Evolutionary conservation across 2,329 filamentous ascomycete species (phyloP).

Genomic region (Exophiala spinifera): DNA sequence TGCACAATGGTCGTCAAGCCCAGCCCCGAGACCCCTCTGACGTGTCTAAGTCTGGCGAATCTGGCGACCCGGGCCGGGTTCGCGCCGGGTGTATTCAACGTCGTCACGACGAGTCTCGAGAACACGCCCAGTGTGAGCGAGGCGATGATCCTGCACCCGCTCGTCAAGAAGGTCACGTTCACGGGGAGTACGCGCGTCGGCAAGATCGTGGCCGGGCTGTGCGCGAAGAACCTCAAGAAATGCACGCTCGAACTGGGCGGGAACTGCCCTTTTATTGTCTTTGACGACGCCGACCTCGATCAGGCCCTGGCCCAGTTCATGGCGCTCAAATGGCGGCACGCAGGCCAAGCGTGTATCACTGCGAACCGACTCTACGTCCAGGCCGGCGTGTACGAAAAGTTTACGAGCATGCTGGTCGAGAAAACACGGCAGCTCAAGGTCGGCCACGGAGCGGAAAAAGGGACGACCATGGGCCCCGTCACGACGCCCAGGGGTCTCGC

Average conservation of each 20-base stretch:
- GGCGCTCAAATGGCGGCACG: slow-evolving; percentile 43
- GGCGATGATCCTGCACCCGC: slow-evolving; percentile 55
- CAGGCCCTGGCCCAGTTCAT: slow-evolving; percentile 41
- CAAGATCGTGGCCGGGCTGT: slow-evolving; percentile 60
- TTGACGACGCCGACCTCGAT: slow-evolving; percentile 62
- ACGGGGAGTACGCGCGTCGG: slow-evolving; percentile 61
- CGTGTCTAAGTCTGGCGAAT: slow-evolving; percentile 51
- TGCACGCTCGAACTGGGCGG: slow-evolving; percentile 63
- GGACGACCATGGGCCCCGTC: slow-evolving; percentile 59
- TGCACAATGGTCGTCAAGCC: slow-evolving; percentile 71
- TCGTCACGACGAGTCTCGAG: slow-evolving; percentile 53
- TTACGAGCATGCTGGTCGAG: slow-evolving; percentile 53
- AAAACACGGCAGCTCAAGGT: slow-evolving; percentile 53
- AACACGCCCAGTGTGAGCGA: slow-evolving; percentile 41
- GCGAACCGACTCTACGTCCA: slow-evolving; percentile 48
- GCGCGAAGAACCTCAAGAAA: slow-evolving; percentile 61
- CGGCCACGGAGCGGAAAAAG: slow-evolving; percentile 57
- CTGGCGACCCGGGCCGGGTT: slow-evolving; percentile 57
- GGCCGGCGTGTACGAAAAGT: slow-evolving; percentile 47
- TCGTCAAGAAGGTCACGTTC: slow-evolving; percentile 60
- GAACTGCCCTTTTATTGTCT: slow-evolving; percentile 64
- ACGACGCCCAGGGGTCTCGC: slow-evolving; percentile 56
- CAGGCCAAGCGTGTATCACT: slow-evolving; percentile 45
- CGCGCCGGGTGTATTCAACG: slow-evolving; percentile 58
- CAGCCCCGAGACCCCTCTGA: slow-evolving; percentile 64